phyloP scores from a whole-genome alignment of 768 basidiomycete genomes.

The Amanita pallidorosea region DNA sequence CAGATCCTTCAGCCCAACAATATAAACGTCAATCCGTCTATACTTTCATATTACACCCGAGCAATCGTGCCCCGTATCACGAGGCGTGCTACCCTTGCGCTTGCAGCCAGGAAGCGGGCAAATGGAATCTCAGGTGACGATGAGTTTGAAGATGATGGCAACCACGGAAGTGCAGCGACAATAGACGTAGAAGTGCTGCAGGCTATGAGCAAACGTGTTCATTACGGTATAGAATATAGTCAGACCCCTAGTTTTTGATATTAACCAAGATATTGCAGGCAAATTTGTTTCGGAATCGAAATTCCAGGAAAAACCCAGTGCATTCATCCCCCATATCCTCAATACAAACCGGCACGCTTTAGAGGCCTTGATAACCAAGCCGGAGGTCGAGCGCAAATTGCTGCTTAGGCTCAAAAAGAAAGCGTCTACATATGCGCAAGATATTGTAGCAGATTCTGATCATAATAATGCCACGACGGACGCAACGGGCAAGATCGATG shows the following conservation, averaged over 20 bases:
- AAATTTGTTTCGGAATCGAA: constrained; percentile 99
- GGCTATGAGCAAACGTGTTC: constrained; percentile 95
- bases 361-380: constrained; percentile 89
- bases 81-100: constrained; percentile 50
- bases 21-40: constrained; percentile 80
- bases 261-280: constrained; percentile 35
- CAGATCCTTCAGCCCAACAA: constrained; percentile 67
- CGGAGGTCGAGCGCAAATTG: constrained; percentile 84
- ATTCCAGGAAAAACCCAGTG: constrained; percentile 75
- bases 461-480: constrained; percentile 23
- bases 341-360: constrained; percentile 68
- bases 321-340: constrained; percentile 88
- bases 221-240: constrained; percentile 61
- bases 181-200: constrained; percentile 96
- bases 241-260: background rate
- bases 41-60: constrained; percentile 81
- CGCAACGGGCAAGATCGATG: constrained; percentile 64
- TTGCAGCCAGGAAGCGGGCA: constrained; percentile 56
- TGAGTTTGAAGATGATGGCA: constrained; percentile 87
- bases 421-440: constrained; percentile 68
- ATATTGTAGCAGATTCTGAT: constrained; percentile 62
- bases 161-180: constrained; percentile 93
- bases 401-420: constrained; percentile 82
- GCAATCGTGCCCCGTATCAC: constrained; percentile 88
- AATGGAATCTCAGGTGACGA: constrained; percentile 55